phyloP scores from a whole-genome alignment of 169 alveolate genomes.

The Eimeria acervulina region DNA sequence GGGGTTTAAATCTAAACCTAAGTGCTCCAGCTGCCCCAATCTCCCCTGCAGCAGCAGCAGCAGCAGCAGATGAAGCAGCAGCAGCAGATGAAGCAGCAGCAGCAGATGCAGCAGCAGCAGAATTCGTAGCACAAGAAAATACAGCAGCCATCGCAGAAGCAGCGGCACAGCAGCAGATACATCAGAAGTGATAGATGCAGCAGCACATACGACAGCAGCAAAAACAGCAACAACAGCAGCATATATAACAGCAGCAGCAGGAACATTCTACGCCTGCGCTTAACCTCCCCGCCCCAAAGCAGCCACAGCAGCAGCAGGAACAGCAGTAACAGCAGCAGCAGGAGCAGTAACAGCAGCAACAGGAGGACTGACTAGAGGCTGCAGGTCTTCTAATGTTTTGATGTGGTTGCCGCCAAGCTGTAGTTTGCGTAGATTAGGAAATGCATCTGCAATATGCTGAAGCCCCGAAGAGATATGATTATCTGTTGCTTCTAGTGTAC shows the following conservation, averaged over 20 bases:
- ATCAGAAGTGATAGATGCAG: too few relatives aligned
- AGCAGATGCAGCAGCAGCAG: too few relatives aligned
- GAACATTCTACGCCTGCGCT: too few relatives aligned
- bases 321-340: background rate
- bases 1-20: constrained; percentile 95
- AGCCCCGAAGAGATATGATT: constrained; percentile 90
- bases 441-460: constrained; percentile 88
- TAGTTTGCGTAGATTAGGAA: constrained; percentile 92
- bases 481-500: constrained; percentile 93
- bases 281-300: too few relatives aligned
- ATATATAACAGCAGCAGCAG: too few relatives aligned
- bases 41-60: constrained; percentile 62
- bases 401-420: constrained; percentile 94
- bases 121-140: too few relatives aligned
- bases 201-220: too few relatives aligned
- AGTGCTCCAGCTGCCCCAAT: constrained; percentile 87
- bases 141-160: too few relatives aligned
- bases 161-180: too few relatives aligned
- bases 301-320: constrained; percentile 53
- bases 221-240: too few relatives aligned
- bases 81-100: too few relatives aligned
- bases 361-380: constrained; percentile 87
- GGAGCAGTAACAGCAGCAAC: background rate
- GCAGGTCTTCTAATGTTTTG: constrained; percentile 89
- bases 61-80: too few relatives aligned